Evolutionary conservation across 495 filamentous ascomycete genomes (phyloP).

Genomic region (Gamarada debralockiae): DNA sequence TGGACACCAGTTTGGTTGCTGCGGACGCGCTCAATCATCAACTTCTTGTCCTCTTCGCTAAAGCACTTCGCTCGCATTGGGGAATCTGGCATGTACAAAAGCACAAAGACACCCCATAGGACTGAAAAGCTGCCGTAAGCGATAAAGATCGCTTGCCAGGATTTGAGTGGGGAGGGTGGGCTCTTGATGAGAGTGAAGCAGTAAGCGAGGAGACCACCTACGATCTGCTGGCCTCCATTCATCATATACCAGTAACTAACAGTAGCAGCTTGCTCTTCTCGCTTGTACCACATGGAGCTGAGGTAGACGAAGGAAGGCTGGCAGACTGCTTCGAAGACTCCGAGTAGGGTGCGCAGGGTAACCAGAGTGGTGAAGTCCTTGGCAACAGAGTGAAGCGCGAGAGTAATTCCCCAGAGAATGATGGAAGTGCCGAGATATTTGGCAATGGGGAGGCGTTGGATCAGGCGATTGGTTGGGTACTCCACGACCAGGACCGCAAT

Average conservation of each 20-base stretch:
- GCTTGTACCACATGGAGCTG: slow-evolving; percentile 58
- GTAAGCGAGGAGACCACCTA: slow-evolving; percentile 13
- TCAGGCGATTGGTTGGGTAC: slow-evolving; percentile 55
- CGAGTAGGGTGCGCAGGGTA: slow-evolving; percentile 56
- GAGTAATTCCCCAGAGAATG: slow-evolving; percentile 53
- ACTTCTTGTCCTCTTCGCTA: slow-evolving; percentile 52
- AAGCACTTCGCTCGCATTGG: slow-evolving; percentile 68
- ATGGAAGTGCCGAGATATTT: slow-evolving; percentile 57
- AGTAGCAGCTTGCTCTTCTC: slow-evolving; percentile 52
- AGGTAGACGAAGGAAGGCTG: slow-evolving; percentile 58
- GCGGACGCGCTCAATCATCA: slow-evolving; percentile 60
- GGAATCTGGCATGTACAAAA: slow-evolving; percentile 62
- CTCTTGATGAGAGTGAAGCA: not conserved
- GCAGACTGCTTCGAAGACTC: slow-evolving; percentile 56
- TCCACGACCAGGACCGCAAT: slow-evolving; percentile 61
- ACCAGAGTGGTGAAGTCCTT: slow-evolving; percentile 41
- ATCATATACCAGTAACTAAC: slow-evolving; percentile 58
- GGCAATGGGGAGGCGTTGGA: slow-evolving; percentile 55
- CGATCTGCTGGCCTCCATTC: slow-evolving; percentile 52
- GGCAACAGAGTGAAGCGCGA: slow-evolving; percentile 49
- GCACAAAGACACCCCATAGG: slow-evolving; percentile 54
- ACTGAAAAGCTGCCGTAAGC: slow-evolving; percentile 59
- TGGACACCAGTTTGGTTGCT: slow-evolving; percentile 65
- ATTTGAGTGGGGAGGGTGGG: not conserved
- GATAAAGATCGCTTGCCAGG: slow-evolving; percentile 47